Evolutionary conservation across 176 grass and related monocot genomes (phyloP), one percentile per base, ranked within the genome.

Genomic region (Aegilops longissima): DNA sequence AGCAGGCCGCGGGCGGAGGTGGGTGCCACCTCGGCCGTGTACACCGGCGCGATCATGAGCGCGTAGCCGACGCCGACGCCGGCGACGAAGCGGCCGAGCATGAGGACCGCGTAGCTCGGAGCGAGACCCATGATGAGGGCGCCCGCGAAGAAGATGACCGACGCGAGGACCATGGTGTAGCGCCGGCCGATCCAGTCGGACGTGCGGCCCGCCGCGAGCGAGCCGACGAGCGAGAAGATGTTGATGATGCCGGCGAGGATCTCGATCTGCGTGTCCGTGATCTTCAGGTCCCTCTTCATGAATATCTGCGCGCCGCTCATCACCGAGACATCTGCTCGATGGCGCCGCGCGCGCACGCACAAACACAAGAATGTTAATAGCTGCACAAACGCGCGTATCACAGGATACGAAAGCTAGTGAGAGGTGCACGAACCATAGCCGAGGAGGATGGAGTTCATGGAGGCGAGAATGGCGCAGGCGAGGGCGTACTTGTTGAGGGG

Each of bases 21-120:
- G 5, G 94, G 94, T 0, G 97, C 73, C 0, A 98, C 83, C 91
- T 98, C 96, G 17, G 92, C 88, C 5, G 96, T 93, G 86, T 98
- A 98, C 61, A 96, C 93, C 3, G 92, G 92, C 40, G 93, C 96
- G 78, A 98, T 96, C 90, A 94, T 93, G 12, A 90, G 66, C 44
- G 92, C 88, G 77, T 91, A 98, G 8, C 96, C 96, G 5, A 98
- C 96, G 78, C 96, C 96, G 14, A 98, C 69, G n/a, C 96, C 96
- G 38, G 96, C 93, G 0, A 94, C 88, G 83, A 95, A 98, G 49
- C 93, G 96, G 51, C 93, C 93, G 5, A 72, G 3, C 90, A 98
- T 92, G 31, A 98, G 88, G 49, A 98, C 2, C 1, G 82, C 84
- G 87, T 94, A 98, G 61, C 51, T 68, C 70, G 86, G 75, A 6